These are phyloP conservation scores for Fusarium hostae DNA, from an alignment of 2,329 filamentous ascomycete genomes.

Conservation along the genomic window DNA sequence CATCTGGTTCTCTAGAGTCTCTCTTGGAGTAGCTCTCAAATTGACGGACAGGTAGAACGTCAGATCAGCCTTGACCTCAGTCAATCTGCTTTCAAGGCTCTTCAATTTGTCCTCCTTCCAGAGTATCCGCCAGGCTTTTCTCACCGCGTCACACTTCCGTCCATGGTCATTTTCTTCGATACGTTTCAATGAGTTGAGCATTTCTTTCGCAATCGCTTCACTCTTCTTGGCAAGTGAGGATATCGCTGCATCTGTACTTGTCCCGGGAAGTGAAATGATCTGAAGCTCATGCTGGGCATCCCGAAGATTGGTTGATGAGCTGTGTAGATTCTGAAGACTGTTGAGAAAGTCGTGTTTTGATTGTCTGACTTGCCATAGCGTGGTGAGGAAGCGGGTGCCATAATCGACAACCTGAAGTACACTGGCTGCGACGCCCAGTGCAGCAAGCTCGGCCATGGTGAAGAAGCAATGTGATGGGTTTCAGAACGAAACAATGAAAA, in stretches of 20 bases:
- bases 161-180: not conserved
- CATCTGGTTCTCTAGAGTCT: not conserved
- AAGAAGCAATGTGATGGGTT: not conserved
- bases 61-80: not conserved
- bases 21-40: not conserved
- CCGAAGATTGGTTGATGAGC: not conserved
- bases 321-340: not conserved
- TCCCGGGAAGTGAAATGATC: not conserved
- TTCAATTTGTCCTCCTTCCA: slow-evolving; percentile 9
- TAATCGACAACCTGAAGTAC: slow-evolving; percentile 17
- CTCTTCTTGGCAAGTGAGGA: not conserved
- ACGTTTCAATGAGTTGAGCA: not conserved
- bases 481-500: not conserved
- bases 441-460: slow-evolving; percentile 13
- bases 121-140: not conserved
- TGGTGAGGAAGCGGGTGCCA: slow-evolving; percentile 9
- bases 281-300: not conserved
- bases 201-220: not conserved
- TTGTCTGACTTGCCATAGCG: not conserved
- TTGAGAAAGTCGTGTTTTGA: not conserved
- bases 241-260: not conserved
- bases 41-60: not conserved
- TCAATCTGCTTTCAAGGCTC: not conserved
- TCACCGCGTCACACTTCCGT: not conserved
- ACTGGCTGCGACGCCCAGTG: slow-evolving; percentile 1